Conservation (phyloP, 805 yeast genomes). For the Kuraishia floccosa region DNA sequence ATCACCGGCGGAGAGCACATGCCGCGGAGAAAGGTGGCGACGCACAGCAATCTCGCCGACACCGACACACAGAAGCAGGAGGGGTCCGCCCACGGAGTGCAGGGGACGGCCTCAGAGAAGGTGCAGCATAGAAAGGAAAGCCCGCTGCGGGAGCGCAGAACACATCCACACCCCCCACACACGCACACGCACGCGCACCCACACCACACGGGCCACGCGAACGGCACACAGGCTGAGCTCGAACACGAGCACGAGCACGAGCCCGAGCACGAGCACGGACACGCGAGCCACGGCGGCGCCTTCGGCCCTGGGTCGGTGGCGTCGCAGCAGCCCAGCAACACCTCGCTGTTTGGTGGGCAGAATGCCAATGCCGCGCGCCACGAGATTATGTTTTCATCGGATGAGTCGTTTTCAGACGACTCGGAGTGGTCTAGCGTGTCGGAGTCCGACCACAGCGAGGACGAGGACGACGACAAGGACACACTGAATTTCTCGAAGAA, state of each 20-base stretch:
- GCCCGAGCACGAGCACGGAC: background rate
- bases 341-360: slow-evolving; percentile 14
- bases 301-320: slow-evolving; percentile 1
- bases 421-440: slow-evolving; percentile 31
- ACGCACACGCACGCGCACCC: too few relatives aligned
- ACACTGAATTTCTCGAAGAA: slow-evolving; percentile 18
- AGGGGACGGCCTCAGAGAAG: too few relatives aligned
- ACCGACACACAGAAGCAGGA: too few relatives aligned
- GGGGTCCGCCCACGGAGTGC: too few relatives aligned
- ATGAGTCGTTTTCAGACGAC: slow-evolving; percentile 25
- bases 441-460: slow-evolving; percentile 17
- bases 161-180: too few relatives aligned
- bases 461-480: slow-evolving; percentile 18
- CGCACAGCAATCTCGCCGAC: too few relatives aligned
- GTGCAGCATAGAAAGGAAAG: too few relatives aligned
- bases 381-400: slow-evolving; percentile 21
- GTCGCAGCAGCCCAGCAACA: slow-evolving; percentile 2
- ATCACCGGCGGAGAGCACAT: slow-evolving; percentile 3
- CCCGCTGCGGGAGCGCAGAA: too few relatives aligned
- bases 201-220: too few relatives aligned
- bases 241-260: too few relatives aligned
- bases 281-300: background rate
- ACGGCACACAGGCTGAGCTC: too few relatives aligned
- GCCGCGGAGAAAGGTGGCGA: too few relatives aligned
- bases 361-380: slow-evolving; percentile 5